Conservation (phyloP, 2,329 filamentous ascomycete genomes). For the Verticillium alfalfae region DNA sequence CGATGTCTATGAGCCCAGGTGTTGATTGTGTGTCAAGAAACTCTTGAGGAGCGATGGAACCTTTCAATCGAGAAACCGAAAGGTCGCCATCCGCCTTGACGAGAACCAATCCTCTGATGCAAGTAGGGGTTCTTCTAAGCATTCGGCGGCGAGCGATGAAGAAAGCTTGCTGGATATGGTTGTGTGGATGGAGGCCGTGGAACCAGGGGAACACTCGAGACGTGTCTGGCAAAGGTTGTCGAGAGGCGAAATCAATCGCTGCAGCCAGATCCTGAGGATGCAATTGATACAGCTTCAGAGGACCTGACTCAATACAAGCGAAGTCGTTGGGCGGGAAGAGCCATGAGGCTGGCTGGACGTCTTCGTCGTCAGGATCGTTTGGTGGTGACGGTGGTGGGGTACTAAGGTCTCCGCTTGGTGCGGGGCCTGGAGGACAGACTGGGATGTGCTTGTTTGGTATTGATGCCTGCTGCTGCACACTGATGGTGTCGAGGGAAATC, state of each 20-base stretch:
- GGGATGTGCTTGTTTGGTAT: slow-evolving; percentile 89
- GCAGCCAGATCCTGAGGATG: slow-evolving; percentile 61
- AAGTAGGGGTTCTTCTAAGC: slow-evolving; percentile 66
- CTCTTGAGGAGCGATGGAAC: slow-evolving; percentile 78
- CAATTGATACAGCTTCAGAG: slow-evolving; percentile 66
- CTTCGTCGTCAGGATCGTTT: slow-evolving; percentile 47
- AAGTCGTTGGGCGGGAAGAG: slow-evolving; percentile 69
- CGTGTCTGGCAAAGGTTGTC: slow-evolving; percentile 78
- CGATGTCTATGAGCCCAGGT: slow-evolving; percentile 70
- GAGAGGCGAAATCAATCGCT: slow-evolving; percentile 70
- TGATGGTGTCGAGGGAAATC: slow-evolving; percentile 28
- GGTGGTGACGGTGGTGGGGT: slow-evolving; percentile 56
- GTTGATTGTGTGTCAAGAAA: slow-evolving; percentile 48
- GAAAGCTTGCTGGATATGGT: slow-evolving; percentile 84
- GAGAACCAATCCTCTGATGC: slow-evolving; percentile 74
- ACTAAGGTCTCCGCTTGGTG: slow-evolving; percentile 45
- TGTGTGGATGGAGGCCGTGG: slow-evolving; percentile 84
- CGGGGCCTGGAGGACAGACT: slow-evolving; percentile 78
- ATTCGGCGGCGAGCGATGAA: slow-evolving; percentile 73
- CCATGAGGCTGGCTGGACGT: slow-evolving; percentile 52
- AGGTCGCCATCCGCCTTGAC: slow-evolving; percentile 88
- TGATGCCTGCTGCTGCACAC: slow-evolving; percentile 29
- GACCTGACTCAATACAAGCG: slow-evolving; percentile 40
- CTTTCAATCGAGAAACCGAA: slow-evolving; percentile 70
- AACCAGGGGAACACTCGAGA: slow-evolving; percentile 93